These are phyloP conservation scores for Arthrinium puccinioides DNA, from an alignment of 2,329 filamentous ascomycete species.

Conservation along the genomic window DNA sequence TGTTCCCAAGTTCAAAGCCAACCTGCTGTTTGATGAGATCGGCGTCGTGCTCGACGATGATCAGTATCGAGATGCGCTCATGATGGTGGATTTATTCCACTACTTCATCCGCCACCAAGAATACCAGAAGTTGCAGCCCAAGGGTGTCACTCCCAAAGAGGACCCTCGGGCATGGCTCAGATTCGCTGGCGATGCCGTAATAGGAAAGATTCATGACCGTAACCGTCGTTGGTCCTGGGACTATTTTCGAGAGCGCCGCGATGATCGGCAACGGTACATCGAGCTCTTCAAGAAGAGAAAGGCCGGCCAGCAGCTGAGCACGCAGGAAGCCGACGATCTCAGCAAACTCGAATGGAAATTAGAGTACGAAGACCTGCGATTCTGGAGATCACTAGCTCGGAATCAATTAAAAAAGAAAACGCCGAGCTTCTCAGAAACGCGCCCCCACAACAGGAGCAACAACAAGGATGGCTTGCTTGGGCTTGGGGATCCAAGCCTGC, in stretches of 20 bases:
- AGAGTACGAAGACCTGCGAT: slow-evolving; percentile 89
- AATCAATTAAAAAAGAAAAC: slow-evolving; percentile 96
- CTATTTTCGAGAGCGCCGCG: slow-evolving; percentile 86
- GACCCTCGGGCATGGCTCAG: slow-evolving; percentile 87
- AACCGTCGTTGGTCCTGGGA: slow-evolving; percentile 95
- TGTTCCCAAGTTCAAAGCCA: slow-evolving; percentile 81
- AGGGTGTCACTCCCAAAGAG: slow-evolving; percentile 72
- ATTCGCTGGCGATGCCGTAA: slow-evolving; percentile 83
- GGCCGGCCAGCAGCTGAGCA: slow-evolving; percentile 61
- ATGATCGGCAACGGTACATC: slow-evolving; percentile 85
- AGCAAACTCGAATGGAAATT: slow-evolving; percentile 78
- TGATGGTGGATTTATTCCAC: slow-evolving; percentile 98
- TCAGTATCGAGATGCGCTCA: slow-evolving; percentile 92
- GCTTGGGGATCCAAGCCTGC: slow-evolving; percentile 74
- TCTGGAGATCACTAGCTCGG: slow-evolving; percentile 90
- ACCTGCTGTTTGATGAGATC: slow-evolving; percentile 91
- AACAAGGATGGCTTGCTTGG: slow-evolving; percentile 88
- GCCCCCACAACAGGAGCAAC: slow-evolving; percentile 47
- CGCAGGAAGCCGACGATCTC: slow-evolving; percentile 66
- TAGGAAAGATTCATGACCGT: slow-evolving; percentile 89
- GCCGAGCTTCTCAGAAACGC: slow-evolving; percentile 72
- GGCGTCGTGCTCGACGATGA: slow-evolving; percentile 96
- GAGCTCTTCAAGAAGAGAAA: slow-evolving; percentile 93
- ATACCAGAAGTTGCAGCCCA: slow-evolving; percentile 88
- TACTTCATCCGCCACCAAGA: slow-evolving; percentile 98